A percentile compares a stretch with the other conserved stretches of the same genome.
These are phyloP conservation scores for Phytopythium vexans DNA, from an alignment of 352 stramenopile genomes.

Conservation along the genomic window DNA sequence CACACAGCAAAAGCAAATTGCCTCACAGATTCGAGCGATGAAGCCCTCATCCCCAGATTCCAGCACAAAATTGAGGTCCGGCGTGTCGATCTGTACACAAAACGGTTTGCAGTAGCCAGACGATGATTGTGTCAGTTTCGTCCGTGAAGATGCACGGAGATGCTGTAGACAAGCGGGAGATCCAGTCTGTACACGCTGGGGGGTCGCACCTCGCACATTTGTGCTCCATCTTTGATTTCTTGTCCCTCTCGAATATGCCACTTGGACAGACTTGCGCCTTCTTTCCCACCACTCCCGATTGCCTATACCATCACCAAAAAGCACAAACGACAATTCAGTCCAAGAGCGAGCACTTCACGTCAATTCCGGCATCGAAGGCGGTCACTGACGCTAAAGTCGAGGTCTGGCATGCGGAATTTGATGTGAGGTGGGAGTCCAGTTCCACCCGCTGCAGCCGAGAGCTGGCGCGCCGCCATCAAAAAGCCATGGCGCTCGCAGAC, in stretches of 20 bases:
- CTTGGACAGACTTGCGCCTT: slow-evolving; percentile 67
- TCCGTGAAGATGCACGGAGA: background rate
- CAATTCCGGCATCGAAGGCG: too few relatives aligned
- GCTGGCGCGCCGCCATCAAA: background rate
- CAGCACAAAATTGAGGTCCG: slow-evolving; percentile 76
- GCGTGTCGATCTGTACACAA: slow-evolving; percentile 68
- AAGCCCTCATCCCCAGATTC: slow-evolving; percentile 79
- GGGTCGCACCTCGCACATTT: slow-evolving; percentile 70
- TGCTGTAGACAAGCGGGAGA: background rate
- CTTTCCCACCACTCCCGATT: slow-evolving; percentile 40
- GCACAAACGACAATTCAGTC: background rate
- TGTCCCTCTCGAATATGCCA: slow-evolving; percentile 70
- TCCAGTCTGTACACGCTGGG: slow-evolving; percentile 3
- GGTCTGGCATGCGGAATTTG: slow-evolving; percentile 86
- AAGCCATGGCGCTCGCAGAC: too few relatives aligned
- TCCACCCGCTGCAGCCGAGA: slow-evolving; percentile 1
- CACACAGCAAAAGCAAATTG: background rate
- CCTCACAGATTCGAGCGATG: slow-evolving; percentile 71
- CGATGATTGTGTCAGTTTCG: background rate
- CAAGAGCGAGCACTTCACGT: background rate
- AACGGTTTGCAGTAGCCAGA: slow-evolving; percentile 2
- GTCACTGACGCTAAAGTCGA: slow-evolving; percentile 69
- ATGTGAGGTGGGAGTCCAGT: slow-evolving; percentile 57
- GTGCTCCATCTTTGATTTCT: slow-evolving; percentile 55
- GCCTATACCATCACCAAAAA: slow-evolving; percentile 24